These are phyloP conservation scores for Mucor saturninus DNA, from an alignment of 371 early-diverging fungal genomes.

Conservation along the genomic window DNA sequence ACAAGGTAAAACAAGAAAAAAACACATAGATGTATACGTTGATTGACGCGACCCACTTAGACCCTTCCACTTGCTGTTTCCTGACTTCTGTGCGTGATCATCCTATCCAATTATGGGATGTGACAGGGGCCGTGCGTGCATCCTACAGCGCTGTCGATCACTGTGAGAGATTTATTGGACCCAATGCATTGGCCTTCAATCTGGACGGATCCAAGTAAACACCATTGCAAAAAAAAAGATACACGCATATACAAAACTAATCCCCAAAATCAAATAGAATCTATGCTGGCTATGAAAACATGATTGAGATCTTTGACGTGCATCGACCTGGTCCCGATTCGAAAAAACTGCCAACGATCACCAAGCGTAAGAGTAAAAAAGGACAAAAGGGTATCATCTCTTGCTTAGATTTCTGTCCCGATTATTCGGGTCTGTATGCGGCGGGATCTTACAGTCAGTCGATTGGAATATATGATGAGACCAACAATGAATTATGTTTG, in stretches of 20 bases:
- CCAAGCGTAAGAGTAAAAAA: conserved; percentile 61
- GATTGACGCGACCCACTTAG: conserved; percentile 20
- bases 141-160: conserved; percentile 70
- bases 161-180: conserved; percentile 67
- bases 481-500: conserved; percentile 55
- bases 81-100: conserved; percentile 70
- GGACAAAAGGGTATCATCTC: conserved; percentile 78
- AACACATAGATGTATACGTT: neutral
- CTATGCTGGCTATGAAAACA: conserved; percentile 72
- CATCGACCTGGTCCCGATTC: conserved; percentile 22
- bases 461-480: conserved; percentile 69
- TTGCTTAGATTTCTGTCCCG: conserved; percentile 68
- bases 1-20: conserved; percentile 40
- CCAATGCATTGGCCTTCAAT: conserved; percentile 66
- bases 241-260: neutral
- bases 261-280: conserved; percentile 42
- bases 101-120: conserved; percentile 76
- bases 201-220: conserved; percentile 71
- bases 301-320: conserved; percentile 72
- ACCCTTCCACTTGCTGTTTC: conserved; percentile 70
- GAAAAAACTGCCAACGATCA: conserved; percentile 55
- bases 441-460: conserved; percentile 69
- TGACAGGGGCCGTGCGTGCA: conserved; percentile 63
- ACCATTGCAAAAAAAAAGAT: neutral
- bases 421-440: conserved; percentile 68